phyloP scores from a whole-genome alignment of 257 asterid genomes.

The Scutellaria minor region DNA sequence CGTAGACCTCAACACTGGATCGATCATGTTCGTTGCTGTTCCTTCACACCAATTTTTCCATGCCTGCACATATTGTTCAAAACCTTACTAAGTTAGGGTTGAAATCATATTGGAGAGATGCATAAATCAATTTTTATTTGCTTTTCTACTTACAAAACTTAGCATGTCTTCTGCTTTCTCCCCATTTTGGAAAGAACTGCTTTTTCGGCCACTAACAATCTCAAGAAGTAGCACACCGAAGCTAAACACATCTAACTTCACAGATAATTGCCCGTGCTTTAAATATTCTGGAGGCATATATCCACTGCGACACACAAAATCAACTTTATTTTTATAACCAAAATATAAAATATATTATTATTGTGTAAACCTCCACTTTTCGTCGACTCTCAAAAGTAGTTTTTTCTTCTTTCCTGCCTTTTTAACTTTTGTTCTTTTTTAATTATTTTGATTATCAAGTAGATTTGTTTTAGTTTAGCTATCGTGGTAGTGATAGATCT shows the following conservation, averaged over 20 bases:
- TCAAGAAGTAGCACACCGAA: conserved; percentile 40
- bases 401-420: too few relatives aligned
- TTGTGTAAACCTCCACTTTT: too few relatives aligned
- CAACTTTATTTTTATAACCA: too few relatives aligned
- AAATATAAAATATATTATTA: too few relatives aligned
- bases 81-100: too few relatives aligned
- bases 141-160: conserved; percentile 21
- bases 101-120: too few relatives aligned
- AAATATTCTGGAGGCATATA: conserved; percentile 46
- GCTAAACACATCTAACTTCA: conserved; percentile 40
- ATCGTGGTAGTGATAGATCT: too few relatives aligned
- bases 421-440: too few relatives aligned
- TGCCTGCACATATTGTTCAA: conserved; percentile 7
- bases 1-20: conserved; percentile 24
- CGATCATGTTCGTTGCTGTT: conserved; percentile 32
- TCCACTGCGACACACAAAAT: conserved; percentile 21
- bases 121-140: too few relatives aligned
- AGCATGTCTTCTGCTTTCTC: conserved; percentile 28
- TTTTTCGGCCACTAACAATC: conserved; percentile 34
- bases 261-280: conserved; percentile 28
- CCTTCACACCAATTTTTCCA: conserved; percentile 41
- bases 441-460: too few relatives aligned
- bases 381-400: too few relatives aligned
- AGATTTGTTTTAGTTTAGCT: too few relatives aligned
- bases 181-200: conserved; percentile 23